Percentiles rank a stretch among this genome's conserved stretches.
phyloP scores from a whole-genome alignment of 768 basidiomycete genomes.

The Mrakia gelida region DNA sequence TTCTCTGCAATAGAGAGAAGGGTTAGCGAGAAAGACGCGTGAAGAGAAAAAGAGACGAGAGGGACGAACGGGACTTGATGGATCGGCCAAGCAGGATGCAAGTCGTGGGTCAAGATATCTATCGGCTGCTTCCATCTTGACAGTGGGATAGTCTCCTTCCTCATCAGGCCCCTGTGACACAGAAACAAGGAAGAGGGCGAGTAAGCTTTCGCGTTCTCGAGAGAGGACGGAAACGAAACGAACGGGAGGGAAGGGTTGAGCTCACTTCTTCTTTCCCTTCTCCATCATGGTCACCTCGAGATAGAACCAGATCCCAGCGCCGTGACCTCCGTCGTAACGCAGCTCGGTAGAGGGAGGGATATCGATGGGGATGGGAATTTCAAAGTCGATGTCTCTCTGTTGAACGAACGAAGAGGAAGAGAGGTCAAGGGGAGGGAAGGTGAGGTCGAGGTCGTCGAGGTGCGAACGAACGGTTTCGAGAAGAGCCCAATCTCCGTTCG shows the following conservation, averaged over 20 bases:
- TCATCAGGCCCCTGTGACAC: conserved; percentile 9
- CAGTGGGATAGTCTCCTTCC: conserved; percentile 21
- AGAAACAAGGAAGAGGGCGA: too few relatives aligned
- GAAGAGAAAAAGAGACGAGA: not conserved
- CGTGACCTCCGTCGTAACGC: not conserved
- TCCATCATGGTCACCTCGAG: conserved; percentile 28
- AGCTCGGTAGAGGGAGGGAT: conserved; percentile 20
- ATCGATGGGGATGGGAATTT: conserved; percentile 5
- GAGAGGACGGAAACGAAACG: not conserved
- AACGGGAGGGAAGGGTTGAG: not conserved
- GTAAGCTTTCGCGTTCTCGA: not conserved
- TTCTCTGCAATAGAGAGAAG: not conserved
- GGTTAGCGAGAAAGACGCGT: too few relatives aligned
- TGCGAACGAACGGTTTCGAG: conserved; percentile 12
- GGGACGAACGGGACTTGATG: not conserved
- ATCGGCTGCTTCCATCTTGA: conserved; percentile 12
- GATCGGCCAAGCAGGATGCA: conserved; percentile 22
- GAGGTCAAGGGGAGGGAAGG: not conserved
- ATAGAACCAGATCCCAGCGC: conserved; percentile 9
- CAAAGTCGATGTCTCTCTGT: conserved; percentile 24
- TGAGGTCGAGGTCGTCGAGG: not conserved
- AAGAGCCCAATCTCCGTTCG: not conserved
- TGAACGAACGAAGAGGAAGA: not conserved
- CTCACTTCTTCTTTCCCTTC: conserved; percentile 28
- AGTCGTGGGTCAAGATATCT: conserved; percentile 15